These are phyloP conservation scores for Xylariaceae sp. DNA, from an alignment of 2,329 filamentous ascomycete species.

Conservation along the genomic window DNA sequence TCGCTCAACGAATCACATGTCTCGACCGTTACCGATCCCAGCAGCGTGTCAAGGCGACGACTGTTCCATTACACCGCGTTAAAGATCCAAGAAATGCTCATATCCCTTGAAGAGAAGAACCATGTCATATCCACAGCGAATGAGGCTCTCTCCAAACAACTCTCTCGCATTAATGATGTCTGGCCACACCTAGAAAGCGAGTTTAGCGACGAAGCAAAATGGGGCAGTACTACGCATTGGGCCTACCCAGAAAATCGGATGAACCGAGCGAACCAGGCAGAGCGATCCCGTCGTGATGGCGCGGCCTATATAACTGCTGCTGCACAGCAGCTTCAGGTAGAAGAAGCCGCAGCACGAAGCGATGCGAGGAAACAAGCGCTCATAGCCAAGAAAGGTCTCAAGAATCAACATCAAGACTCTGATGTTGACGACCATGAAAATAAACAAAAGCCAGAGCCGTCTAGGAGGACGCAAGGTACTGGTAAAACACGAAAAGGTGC, in stretches of 20 bases:
- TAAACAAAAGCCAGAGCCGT: constrained; percentile 42
- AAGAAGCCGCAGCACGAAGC: constrained; percentile 75
- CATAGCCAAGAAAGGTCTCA: constrained; percentile 67
- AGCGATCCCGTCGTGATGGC: constrained; percentile 72
- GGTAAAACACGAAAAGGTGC: constrained; percentile 59
- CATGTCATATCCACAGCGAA: constrained; percentile 92
- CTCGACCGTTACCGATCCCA: constrained; percentile 45
- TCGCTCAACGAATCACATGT: constrained; percentile 41
- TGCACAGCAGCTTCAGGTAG: constrained; percentile 58
- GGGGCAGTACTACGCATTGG: constrained; percentile 90
- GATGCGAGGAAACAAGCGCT: constrained; percentile 80
- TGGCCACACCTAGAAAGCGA: constrained; percentile 83
- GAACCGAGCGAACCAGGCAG: constrained; percentile 57
- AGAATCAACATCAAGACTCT: constrained; percentile 64
- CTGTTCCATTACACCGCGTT: constrained; percentile 73
- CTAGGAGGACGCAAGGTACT: constrained; percentile 58
- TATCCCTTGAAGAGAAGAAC: constrained; percentile 94
- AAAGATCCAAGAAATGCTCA: constrained; percentile 77
- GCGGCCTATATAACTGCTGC: constrained; percentile 72
- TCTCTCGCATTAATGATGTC: constrained; percentile 77
- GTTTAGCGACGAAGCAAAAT: constrained; percentile 89
- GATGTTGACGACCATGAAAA: constrained; percentile 67
- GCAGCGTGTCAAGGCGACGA: constrained; percentile 61
- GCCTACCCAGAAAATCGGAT: constrained; percentile 84
- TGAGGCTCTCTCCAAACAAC: constrained; percentile 78